phyloP scores from a whole-genome alignment of 768 basidiomycete genomes.

The Pleurotus eryngii region DNA sequence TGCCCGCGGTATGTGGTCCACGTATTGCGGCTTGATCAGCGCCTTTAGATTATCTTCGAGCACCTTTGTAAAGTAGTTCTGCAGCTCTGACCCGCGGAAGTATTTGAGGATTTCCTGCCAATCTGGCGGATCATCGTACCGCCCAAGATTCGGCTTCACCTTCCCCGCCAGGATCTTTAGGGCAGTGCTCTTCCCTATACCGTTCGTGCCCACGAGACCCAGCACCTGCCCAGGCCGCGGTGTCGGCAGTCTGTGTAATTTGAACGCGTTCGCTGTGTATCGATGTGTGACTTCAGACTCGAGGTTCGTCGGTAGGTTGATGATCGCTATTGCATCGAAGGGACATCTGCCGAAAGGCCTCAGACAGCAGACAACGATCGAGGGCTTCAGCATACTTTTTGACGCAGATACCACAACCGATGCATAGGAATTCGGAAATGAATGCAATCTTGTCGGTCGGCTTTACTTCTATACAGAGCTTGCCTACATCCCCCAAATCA shows the following conservation, averaged over 20 bases:
- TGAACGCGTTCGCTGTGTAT: constrained; percentile 98
- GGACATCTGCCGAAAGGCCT: constrained; percentile 67
- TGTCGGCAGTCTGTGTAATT: constrained; percentile 95
- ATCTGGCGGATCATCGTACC: constrained; percentile 97
- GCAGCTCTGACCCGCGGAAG: constrained; percentile 97
- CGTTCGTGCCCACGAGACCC: constrained; percentile 98
- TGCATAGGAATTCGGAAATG: constrained; percentile 98
- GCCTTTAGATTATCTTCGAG: constrained; percentile 98
- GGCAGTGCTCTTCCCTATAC: constrained; percentile 99
- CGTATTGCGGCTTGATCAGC: constrained; percentile 99
- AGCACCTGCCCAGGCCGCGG: constrained; percentile 97
- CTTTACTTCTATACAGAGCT: constrained; percentile 98
- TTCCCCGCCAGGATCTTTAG: constrained; percentile 96
- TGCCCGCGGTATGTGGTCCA: constrained; percentile 95
- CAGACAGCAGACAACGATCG: background rate
- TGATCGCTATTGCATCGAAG: constrained; percentile 98
- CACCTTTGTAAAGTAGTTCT: constrained; percentile 99
- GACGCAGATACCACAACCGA: constrained; percentile 99
- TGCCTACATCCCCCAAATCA: constrained; percentile 49
- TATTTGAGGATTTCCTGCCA: constrained; percentile 99
- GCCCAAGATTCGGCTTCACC: constrained; percentile 95
- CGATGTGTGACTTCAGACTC: constrained; percentile 96
- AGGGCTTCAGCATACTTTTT: constrained; percentile 73
- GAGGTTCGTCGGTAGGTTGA: constrained; percentile 97
- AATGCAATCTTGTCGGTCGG: constrained; percentile 95